Base-by-base conservation (phyloP, 257 asterid genomes). In the Solanum chaucha region DNA sequence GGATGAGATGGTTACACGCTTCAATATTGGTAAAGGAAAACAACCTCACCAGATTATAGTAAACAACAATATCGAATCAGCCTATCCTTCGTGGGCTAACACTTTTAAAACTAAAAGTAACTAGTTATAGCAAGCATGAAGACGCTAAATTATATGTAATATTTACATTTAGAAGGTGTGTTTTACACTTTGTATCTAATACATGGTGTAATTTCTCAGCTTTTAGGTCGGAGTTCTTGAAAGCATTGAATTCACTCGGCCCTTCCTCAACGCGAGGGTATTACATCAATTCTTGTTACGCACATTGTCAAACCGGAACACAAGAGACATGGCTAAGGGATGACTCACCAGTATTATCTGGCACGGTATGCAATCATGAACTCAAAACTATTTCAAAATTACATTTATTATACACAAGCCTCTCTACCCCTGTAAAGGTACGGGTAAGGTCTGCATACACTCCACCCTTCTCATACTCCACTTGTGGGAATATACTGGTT, bases 241-340 rank as follows among this genome's bases (percentile, higher is more conserved):
- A 80, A 59, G 94, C 95, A 15, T 34, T 96, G 86, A 32, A 80
- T 22, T 93, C 86, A 85, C 35, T 95, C 59, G 94, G 94, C 4
- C 30, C 88, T 71, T 95, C 97, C 34, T 20, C 89, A 6, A 88
- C 98, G 3, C 91, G 95, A 89, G 99, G 99, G 51, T 91, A 88
- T 81, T 96, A 92, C 32, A 93, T 96, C 89, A 96, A 96, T 86
- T 93, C 98, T 10, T 96, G 99, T 91, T 96, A 92, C 14, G 97
- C 96, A 28, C 98, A 96, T 86, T 96, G 99, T 92, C 98, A 95
- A 89, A 93, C 98, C 0, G 98, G 93, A 90, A 93, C 89, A 88
- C 95, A 93, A 68, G 98, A 93, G 89, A 92, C 95, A 17, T 95
- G 99, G 99, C 67, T 91, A n/a, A 87, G 92, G 44, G 85, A 67